A percentile compares a stretch with the other conserved stretches of the same genome.
These are phyloP conservation scores for Colletotrichum musae DNA, from an alignment of 2,329 filamentous ascomycete species.

Conservation along the genomic window DNA sequence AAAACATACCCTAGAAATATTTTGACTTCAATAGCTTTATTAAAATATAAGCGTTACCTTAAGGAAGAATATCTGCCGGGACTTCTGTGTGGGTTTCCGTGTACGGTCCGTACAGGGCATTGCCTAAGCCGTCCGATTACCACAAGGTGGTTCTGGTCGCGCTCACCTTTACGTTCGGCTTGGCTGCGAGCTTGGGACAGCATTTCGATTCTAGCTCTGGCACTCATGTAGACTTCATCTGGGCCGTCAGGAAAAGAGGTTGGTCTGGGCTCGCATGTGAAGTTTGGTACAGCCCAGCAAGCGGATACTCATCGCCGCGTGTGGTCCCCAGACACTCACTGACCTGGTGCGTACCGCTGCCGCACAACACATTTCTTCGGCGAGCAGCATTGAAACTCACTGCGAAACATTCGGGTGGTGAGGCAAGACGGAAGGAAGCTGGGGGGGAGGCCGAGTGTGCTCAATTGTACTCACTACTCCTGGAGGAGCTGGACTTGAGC, in stretches of 20 bases:
- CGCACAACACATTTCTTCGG: background rate
- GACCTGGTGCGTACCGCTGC: constrained; percentile 14
- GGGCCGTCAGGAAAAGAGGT: background rate
- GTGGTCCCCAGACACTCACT: constrained; percentile 20
- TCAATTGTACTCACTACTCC: too few relatives aligned
- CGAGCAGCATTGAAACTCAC: constrained; percentile 21
- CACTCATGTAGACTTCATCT: constrained; percentile 13
- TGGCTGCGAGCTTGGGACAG: constrained; percentile 13
- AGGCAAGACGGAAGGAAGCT: background rate
- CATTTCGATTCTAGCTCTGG: background rate
- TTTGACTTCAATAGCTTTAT: too few relatives aligned
- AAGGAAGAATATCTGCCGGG: constrained; percentile 43
- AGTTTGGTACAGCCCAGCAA: background rate
- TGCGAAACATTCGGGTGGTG: constrained; percentile 17
- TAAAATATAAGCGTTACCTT: too few relatives aligned
- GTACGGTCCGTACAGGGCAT: constrained; percentile 68
- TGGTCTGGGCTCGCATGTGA: background rate
- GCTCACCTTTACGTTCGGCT: constrained; percentile 45
- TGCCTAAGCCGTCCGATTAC: constrained; percentile 57
- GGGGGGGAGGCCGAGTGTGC: too few relatives aligned
- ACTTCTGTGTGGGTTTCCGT: constrained; percentile 59
- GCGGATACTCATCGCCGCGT: constrained; percentile 8
- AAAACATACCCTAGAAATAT: too few relatives aligned
- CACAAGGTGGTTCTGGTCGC: constrained; percentile 44
- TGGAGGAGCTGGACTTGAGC: too few relatives aligned